Conservation (phyloP, 495 filamentous ascomycete species). For the Neohortaea acidophila region DNA sequence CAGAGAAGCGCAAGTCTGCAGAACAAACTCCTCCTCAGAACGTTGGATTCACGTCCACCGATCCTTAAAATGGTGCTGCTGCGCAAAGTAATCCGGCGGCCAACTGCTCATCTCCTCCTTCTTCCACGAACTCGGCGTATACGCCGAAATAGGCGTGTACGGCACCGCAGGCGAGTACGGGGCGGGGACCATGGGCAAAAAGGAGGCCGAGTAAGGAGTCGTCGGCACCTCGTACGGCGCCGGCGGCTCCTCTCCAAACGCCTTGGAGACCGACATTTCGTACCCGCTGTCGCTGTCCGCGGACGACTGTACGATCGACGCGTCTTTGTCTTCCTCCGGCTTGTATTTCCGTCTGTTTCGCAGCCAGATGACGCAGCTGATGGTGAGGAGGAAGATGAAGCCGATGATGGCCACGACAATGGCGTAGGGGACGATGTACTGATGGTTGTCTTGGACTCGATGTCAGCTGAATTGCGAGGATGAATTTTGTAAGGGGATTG, state of each 20-base stretch:
- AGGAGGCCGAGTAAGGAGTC: conserved; percentile 1
- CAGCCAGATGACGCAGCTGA: background rate
- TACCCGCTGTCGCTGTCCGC: conserved; percentile 1
- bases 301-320: background rate
- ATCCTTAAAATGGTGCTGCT: background rate
- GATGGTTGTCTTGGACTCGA: background rate
- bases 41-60: too few species aligned
- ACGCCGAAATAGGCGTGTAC: background rate
- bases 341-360: conserved; percentile 2
- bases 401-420: conserved; percentile 1
- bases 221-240: background rate
- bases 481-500: background rate
- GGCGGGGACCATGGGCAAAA: background rate
- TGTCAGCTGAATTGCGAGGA: background rate
- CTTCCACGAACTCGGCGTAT: conserved; percentile 6
- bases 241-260: conserved; percentile 2
- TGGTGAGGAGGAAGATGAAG: background rate
- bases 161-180: background rate
- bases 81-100: too few species aligned
- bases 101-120: conserved; percentile 4
- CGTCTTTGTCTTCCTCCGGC: conserved; percentile 1
- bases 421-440: conserved; percentile 1
- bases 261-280: background rate
- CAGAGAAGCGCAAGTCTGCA: too few species aligned
- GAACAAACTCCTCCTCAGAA: too few species aligned